Evolutionary conservation across 305 asterid genomes (phyloP).

Genomic region (Fraxinus paxiana): DNA sequence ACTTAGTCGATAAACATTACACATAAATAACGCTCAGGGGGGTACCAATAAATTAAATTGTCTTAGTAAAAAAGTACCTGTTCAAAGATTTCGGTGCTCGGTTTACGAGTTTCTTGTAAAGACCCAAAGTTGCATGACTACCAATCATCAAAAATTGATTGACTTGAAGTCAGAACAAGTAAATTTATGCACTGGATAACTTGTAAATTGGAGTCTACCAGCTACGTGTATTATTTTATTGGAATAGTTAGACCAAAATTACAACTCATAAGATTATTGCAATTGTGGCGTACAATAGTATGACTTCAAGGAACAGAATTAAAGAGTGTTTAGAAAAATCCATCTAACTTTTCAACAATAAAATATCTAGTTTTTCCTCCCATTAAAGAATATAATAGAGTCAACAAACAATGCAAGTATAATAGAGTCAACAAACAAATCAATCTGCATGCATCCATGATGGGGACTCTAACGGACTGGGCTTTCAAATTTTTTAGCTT

Average conservation of each 20-base stretch:
- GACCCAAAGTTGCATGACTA: constrained; percentile 95
- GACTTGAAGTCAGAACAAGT: constrained; percentile 20
- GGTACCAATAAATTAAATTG: constrained; percentile 11
- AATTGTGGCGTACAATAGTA: neutral
- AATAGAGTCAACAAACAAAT: neutral
- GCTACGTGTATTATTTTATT: neutral
- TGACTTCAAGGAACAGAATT: neutral
- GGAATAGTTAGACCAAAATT: neutral
- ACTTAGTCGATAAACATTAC: neutral
- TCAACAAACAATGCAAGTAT: neutral
- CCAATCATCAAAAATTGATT: constrained; percentile 22
- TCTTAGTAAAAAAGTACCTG: constrained; percentile 45
- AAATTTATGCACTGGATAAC: neutral
- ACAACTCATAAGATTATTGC: neutral
- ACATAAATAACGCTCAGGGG: neutral
- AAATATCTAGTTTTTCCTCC: neutral
- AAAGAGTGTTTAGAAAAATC: neutral
- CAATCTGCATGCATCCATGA: neutral
- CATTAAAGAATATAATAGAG: neutral
- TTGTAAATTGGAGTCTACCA: neutral
- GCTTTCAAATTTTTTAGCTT: neutral
- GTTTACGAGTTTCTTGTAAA: constrained; percentile 67
- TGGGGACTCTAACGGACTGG: neutral
- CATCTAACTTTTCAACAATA: neutral
- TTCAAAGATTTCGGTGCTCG: constrained; percentile 81